Evolutionary conservation across 2,329 filamentous ascomycete species (phyloP), one percentile per base, ranked within the genome.

Genomic region (Plectosphaerella sp.): DNA sequence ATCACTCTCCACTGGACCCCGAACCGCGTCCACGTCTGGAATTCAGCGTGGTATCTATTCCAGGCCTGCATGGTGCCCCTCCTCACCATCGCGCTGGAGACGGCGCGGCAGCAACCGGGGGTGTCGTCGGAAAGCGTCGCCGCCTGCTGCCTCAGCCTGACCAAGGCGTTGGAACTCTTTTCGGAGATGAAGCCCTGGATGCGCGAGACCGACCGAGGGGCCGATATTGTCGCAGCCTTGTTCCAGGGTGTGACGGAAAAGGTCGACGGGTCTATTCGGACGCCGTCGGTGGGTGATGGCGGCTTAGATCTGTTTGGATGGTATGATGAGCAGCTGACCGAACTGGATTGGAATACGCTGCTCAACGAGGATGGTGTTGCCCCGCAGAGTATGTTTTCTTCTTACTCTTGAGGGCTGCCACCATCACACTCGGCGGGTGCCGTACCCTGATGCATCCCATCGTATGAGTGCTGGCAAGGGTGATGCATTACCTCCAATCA

Each of bases 11-110:
- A 65, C 56, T 67, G 65, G 65, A 64, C 58, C 0, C 65, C 63
- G 6, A 67, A 66, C 48, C 58, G 62, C 16, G 57, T 67, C 24
- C 64, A 65, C 20, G 64, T 64, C 15, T 67, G 65, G 65, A 64
- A 63, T 54, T 60, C 61, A 12, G 60, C 58, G 1, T 67, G 64
- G 64, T 66, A 66, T 45, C 59, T 67, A 8, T 67, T 67, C 52
- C 64, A 67, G 48, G 64, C 64, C 5, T 65, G 63, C 46, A 64
- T 62, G 47, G 62, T 66, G 3, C 64, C 62, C 10, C 53, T 67
- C 3, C 55, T 67, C 15, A 58, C 61, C 33, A 60, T 66, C 28
- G 59, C 64, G 20, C 61, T 65, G 24, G 61, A 65, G 12, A 52
- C 47, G 1, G 47, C 43, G 11, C 33, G 15, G 14, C 45, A 52